Evolutionary conservation across 495 filamentous ascomycete genomes (phyloP).

Genomic region (Bathelium albidoporum): DNA sequence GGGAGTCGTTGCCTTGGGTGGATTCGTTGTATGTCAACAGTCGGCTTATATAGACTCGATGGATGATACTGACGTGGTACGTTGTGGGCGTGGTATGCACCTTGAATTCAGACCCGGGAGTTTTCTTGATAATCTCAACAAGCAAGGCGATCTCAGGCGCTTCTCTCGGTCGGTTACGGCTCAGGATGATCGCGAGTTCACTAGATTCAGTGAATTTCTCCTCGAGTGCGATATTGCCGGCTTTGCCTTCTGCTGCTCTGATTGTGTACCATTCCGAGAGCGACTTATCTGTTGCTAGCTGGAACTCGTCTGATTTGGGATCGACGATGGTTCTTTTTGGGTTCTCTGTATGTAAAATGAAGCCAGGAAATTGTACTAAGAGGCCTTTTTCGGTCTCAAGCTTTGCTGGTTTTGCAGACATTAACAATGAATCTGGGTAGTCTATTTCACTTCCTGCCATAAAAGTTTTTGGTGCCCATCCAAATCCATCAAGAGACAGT

Average conservation of each 20-base stretch:
- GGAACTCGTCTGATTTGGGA: not conserved
- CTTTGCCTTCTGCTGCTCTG: too few species aligned
- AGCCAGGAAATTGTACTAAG: not conserved
- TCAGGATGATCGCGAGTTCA: not conserved
- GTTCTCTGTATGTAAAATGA: not conserved
- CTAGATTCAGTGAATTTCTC: not conserved
- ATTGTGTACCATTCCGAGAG: not conserved
- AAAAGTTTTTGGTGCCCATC: not conserved
- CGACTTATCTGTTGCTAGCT: not conserved
- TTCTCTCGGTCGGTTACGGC: not conserved
- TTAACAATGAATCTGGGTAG: not conserved
- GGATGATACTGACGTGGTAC: too few species aligned
- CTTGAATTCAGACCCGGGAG: not conserved
- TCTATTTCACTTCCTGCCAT: not conserved
- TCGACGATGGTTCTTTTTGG: not conserved
- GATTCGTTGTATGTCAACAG: too few species aligned
- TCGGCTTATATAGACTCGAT: too few species aligned
- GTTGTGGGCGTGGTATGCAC: not conserved
- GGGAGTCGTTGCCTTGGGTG: too few species aligned
- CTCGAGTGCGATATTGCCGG: not conserved
- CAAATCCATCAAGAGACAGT: not conserved
- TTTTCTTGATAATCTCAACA: not conserved
- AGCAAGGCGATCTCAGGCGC: not conserved
- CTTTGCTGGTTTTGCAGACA: not conserved
- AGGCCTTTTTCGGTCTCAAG: not conserved